Base-by-base conservation (phyloP, 805 yeast genomes). In the Brettanomyces nanus region DNA sequence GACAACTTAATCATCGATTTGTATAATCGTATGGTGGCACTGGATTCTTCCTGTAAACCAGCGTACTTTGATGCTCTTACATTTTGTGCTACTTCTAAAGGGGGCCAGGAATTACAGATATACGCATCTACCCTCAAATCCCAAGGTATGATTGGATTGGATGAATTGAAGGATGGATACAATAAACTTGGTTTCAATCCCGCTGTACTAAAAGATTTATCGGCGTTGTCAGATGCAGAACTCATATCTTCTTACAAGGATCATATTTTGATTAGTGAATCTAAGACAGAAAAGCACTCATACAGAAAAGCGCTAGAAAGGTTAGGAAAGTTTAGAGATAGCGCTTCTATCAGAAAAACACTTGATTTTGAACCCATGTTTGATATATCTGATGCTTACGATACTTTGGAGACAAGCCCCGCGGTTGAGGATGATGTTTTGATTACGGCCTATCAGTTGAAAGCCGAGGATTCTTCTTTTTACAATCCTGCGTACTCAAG, bases 401-500 rank as follows among this genome's bases (percentile, higher is more conserved):
- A 61, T 0, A 49, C 60, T 1, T 54, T 82, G 23, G 81, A 71
- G 9, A 65, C 75, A 14, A 68, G 68, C 37, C 65, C 67, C 1
- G 58, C 65, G 1, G 74, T 77, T 11, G 80, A 73, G 41, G 85
- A 80, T 51, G 92, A 84, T 44, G 75, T 83, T 31, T 72, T 85
- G 3, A 67, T 77, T 21, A 81, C 94, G 1, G 89, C 94, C 1
- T 83, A 75, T 50, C 78, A 81, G 40, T 66, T 81, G 31, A 77
- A 77, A 42, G 72, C 73, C 30, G 94, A 84, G 20, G 41, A 32
- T 35, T 44, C 51, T 1, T 66, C 65, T 1, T 65, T 68, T 37
- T 51, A 70, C 36, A 63, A 59, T 28, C 45, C 73, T 23, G 42
- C 49, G n/a, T 58, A 65, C 38, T 70, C 75, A 33, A 67, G 80